Evolutionary conservation across 768 basidiomycete genomes (phyloP), one percentile per base, ranked within the genome.

Genomic region (Pluteus cervinus): DNA sequence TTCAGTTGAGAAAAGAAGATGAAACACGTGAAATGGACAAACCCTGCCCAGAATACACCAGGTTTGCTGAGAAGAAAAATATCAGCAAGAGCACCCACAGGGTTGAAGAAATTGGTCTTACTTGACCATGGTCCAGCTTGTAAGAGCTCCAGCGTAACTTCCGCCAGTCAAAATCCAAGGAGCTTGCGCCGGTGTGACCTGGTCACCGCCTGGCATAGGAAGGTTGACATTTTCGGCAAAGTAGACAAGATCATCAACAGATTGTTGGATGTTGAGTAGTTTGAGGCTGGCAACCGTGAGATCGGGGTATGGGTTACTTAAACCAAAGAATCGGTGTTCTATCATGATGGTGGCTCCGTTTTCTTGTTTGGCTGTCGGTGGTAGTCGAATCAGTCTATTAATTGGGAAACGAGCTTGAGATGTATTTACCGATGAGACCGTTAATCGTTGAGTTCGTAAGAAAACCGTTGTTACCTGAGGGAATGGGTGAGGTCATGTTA

Each of bases 271-370:
- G 1, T 80, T 85, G 52, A 79, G 79, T 9, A 74, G 46, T 31
- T 60, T 56, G 29, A 86, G 58, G 49, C 77, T 83, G 47, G 68
- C 55, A 21, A 70, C 71, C 22, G 63, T 72, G 18, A 86, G 68
- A 52, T 85, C 68, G 14, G 69, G 61, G 33, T 66, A 69, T 4
- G 84, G 84, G 51, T 84, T 87, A 40, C 82, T 86, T n/a, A 72
- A 57, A 10, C 84, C 84, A 44, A 77, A 86, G 65, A 79, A 87
- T 16, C 85, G 70, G 49, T 86, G 84, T 48, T 86, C 83, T 17
- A 85, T 43, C 18, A 85, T 60, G 44, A 86, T 62, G 4, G 73
- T 69, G 12, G 75, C 75, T 15, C 77, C 83, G 24, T 72, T 72
- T 40, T 81, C 65, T 52, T 79, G 75, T 50, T 81, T 75, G 7